Percentiles rank a stretch among this genome's conserved stretches.
phyloP scores from a whole-genome alignment of 2,329 filamentous ascomycete species.

The Pseudomassariella vexata region DNA sequence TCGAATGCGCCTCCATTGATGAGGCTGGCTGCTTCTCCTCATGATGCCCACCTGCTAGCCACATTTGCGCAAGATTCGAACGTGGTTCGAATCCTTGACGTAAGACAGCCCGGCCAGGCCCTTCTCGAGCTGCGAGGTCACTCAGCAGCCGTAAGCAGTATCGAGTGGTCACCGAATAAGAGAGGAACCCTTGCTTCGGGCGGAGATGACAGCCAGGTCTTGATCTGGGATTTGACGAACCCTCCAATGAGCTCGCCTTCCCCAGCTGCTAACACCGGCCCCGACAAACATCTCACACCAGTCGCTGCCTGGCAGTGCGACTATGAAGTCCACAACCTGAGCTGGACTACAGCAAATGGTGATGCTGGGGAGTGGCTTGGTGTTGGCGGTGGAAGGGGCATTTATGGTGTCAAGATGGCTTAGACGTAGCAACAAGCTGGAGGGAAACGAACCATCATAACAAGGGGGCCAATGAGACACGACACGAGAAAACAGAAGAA shows the following conservation, averaged over 20 bases:
- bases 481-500: too few relatives aligned
- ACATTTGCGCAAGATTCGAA: constrained; percentile 94
- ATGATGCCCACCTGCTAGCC: constrained; percentile 92
- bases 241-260: constrained; percentile 40
- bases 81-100: constrained; percentile 89
- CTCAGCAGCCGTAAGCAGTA: constrained; percentile 76
- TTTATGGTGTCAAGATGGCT: constrained; percentile 71
- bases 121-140: constrained; percentile 90
- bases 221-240: constrained; percentile 90
- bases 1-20: constrained; percentile 71
- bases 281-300: constrained; percentile 59
- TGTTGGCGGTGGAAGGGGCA: constrained; percentile 71
- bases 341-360: constrained; percentile 66
- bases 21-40: constrained; percentile 81
- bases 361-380: constrained; percentile 81
- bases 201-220: constrained; percentile 83
- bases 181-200: constrained; percentile 87
- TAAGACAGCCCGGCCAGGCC: constrained; percentile 91
- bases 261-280: constrained; percentile 42
- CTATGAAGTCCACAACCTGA: constrained; percentile 79
- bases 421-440: too few relatives aligned
- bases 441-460: too few relatives aligned
- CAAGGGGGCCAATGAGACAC: too few relatives aligned
- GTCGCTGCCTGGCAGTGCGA: constrained; percentile 79
- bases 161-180: constrained; percentile 89